Percentiles rank a stretch among this genome's conserved stretches.
phyloP scores from a whole-genome alignment of 2,329 filamentous ascomycete species.

The Fusarium sp. region DNA sequence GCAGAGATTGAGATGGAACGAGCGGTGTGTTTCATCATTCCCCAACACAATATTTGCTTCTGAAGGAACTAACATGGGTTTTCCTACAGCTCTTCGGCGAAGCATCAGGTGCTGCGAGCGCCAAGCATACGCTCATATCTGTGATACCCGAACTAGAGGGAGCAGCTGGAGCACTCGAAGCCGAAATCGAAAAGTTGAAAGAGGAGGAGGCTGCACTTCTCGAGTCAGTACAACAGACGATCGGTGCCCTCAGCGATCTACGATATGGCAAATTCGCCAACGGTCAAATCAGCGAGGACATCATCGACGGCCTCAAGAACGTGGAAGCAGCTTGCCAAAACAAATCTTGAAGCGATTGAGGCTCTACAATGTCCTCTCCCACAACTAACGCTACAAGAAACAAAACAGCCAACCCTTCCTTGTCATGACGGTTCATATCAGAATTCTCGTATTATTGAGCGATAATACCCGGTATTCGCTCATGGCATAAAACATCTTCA shows the following conservation, averaged over 20 bases:
- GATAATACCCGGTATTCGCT: constrained; percentile 26
- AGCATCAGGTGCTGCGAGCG: constrained; percentile 53
- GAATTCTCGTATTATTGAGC: constrained; percentile 24
- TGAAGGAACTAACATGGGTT: background rate
- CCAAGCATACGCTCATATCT: constrained; percentile 67
- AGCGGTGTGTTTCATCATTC: constrained; percentile 53
- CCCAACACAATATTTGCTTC: background rate
- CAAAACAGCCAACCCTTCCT: constrained; percentile 24
- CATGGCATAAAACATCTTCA: constrained; percentile 18
- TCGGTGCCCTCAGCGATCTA: constrained; percentile 80
- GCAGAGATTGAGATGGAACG: constrained; percentile 70
- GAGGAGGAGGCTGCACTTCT: constrained; percentile 68
- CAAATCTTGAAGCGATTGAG: constrained; percentile 48
- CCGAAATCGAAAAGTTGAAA: constrained; percentile 71
- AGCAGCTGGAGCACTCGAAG: constrained; percentile 70
- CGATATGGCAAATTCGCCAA: constrained; percentile 79
- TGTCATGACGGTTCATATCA: constrained; percentile 22
- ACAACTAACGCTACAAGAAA: constrained; percentile 28
- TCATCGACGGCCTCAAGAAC: constrained; percentile 68
- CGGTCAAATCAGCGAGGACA: constrained; percentile 67
- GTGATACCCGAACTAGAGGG: constrained; percentile 74
- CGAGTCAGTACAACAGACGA: constrained; percentile 67
- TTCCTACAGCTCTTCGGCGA: constrained; percentile 64
- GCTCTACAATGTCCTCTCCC: constrained; percentile 29
- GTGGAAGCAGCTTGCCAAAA: constrained; percentile 66